Percentiles rank a stretch among this genome's conserved stretches.
These are phyloP conservation scores for Linaria vulgaris DNA, from an alignment of 257 asterid genomes.

Conservation along the genomic window DNA sequence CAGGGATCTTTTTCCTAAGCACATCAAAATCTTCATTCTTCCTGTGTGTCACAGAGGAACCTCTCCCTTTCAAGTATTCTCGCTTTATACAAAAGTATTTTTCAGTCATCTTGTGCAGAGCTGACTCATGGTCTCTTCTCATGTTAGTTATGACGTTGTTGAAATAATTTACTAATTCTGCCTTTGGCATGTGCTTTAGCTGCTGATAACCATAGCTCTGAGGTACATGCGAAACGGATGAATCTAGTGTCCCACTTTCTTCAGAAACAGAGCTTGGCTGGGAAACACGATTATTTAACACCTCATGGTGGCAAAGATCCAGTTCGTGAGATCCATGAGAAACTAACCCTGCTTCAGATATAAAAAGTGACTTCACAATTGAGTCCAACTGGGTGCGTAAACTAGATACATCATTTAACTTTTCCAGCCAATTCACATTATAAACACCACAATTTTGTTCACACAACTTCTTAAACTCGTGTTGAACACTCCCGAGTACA, in stretches of 20 bases:
- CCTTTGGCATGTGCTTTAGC: constrained; percentile 55
- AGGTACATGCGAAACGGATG: constrained; percentile 42
- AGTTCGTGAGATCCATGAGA: constrained; percentile 68
- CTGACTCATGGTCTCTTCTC: constrained; percentile 81
- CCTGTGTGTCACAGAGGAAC: constrained; percentile 42
- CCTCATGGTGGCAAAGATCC: constrained; percentile 49
- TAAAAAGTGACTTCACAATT: constrained; percentile 53
- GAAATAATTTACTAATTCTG: constrained; percentile 57
- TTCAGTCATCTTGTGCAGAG: constrained; percentile 59
- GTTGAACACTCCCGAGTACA: constrained; percentile 38
- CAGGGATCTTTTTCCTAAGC: constrained; percentile 62
- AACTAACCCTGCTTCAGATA: constrained; percentile 46
- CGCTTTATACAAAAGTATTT: constrained; percentile 59
- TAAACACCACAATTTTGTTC: constrained; percentile 36
- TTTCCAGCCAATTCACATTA: constrained; percentile 48
- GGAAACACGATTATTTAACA: constrained; percentile 26
- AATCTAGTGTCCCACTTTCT: constrained; percentile 55
- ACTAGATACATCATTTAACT: constrained; percentile 54
- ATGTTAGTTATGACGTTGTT: constrained; percentile 51
- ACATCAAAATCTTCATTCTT: constrained; percentile 69
- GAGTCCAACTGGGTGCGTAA: constrained; percentile 56
- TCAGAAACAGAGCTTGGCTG: constrained; percentile 31
- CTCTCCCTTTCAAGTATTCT: constrained; percentile 40
- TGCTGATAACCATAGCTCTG: constrained; percentile 57
- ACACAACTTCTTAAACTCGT: constrained; percentile 46